These are phyloP conservation scores for Ilex paraguariensis DNA, from an alignment of 305 asterid genomes.

Conservation along the genomic window DNA sequence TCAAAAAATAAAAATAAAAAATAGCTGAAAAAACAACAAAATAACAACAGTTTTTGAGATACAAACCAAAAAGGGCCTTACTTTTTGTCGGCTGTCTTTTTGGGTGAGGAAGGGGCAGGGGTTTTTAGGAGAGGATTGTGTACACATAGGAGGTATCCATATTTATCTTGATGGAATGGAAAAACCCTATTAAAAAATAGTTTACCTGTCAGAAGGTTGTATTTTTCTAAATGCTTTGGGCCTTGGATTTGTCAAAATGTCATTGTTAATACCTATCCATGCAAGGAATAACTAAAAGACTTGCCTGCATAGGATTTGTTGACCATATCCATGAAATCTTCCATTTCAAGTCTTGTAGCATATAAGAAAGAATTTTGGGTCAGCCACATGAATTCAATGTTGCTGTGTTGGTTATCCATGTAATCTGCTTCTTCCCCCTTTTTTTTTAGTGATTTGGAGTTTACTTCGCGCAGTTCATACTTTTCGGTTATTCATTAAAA, in stretches of 20 bases:
- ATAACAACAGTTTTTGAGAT: too few relatives aligned
- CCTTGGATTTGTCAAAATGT: conserved; percentile 47
- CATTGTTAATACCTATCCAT: conserved; percentile 43
- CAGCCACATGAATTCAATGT: conserved; percentile 11
- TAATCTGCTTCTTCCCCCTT: conserved; percentile 8
- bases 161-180: conserved; percentile 14
- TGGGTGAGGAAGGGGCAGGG: too few relatives aligned
- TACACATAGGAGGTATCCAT: too few relatives aligned
- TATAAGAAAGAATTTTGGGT: conserved; percentile 20
- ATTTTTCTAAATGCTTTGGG: conserved; percentile 1
- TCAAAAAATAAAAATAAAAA: too few relatives aligned
- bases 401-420: background rate
- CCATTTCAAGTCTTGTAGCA: conserved; percentile 31
- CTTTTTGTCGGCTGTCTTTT: too few relatives aligned
- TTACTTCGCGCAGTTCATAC: background rate
- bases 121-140: too few relatives aligned
- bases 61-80: too few relatives aligned
- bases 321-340: conserved; percentile 27
- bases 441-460: too few relatives aligned
- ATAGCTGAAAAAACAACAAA: too few relatives aligned
- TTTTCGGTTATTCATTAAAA: background rate
- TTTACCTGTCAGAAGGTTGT: conserved; percentile 12
- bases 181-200: conserved; percentile 9
- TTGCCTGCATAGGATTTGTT: background rate
- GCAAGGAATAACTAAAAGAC: conserved; percentile 33